Base-by-base conservation (phyloP, 2,329 filamentous ascomycete genomes). In the Coniosporium tulheliwenetii region DNA sequence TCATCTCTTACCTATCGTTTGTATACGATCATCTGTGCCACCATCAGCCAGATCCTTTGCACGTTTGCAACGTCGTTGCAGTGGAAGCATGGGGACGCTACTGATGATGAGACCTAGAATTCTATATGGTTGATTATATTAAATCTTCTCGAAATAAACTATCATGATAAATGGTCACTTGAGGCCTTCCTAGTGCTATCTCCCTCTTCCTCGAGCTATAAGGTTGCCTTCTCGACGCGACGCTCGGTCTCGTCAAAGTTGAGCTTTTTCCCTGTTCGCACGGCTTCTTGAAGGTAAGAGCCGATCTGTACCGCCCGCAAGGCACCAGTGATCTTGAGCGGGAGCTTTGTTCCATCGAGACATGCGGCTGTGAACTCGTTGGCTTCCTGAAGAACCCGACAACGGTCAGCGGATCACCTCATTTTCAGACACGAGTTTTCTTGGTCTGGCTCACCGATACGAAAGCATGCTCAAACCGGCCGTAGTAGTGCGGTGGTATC, bases 301-400 rank as follows among this genome's bases (percentile, higher is more conserved):
- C 43, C 43, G 15, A 45, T 45, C 32, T 45, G 36, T 3, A 45
- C 41, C 2, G 41, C 43, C 32, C 38, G 39, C 12, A 45, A 30
- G 5, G 40, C 43, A 16, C 40, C 40, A 5, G 32, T 26, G 7
- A 45, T 30, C 35, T 43, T 40, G 31, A 43, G 30, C 2, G 43
- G 41, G 19, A 45, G 37, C 5, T 31, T 26, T 9, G 38, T 40
- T 30, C 38, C 29, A 37, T 45, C 41, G 9, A 45, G 16, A 19
- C 40, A 43, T 26, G 43, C 40, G 14, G 37, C 41, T 4, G 38
- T 29, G 10, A 45, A 45, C 38, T 45, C 43, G 29, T 43, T 43
- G 12, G 43, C 31, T 26, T 45, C 43, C 29, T 29, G 16, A 26
- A 26, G 19, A 26, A 26, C 7, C 7, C 19, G 19, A 26, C 19